Conservation (phyloP, 257 asterid species). For the Orobanche coerulescens region DNA sequence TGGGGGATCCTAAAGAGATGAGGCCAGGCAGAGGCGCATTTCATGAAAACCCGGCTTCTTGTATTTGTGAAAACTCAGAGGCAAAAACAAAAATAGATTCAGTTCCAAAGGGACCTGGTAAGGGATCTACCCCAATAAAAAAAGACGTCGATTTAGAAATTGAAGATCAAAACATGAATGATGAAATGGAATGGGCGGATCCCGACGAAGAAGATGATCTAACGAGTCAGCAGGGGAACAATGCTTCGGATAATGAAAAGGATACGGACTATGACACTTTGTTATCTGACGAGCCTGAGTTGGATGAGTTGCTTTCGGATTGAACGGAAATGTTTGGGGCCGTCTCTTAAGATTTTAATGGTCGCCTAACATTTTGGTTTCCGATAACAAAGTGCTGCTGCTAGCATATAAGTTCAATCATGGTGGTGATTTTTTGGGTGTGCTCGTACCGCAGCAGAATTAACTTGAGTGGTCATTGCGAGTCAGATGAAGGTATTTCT, state of each 20-base stretch:
- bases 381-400: constrained; percentile 7
- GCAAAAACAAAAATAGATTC: constrained; percentile 34
- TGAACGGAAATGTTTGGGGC: constrained; percentile 23
- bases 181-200: constrained; percentile 72
- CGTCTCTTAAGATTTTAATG: not conserved
- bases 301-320: constrained; percentile 82
- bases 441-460: constrained; percentile 17
- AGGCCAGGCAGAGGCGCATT: constrained; percentile 92
- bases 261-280: constrained; percentile 47
- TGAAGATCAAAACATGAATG: constrained; percentile 38
- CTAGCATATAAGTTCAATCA: constrained; percentile 15
- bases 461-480: constrained; percentile 7
- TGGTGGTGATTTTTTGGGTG: constrained; percentile 8
- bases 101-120: constrained; percentile 25
- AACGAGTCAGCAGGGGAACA: constrained; percentile 29
- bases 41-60: constrained; percentile 85
- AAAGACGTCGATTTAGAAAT: constrained; percentile 26
- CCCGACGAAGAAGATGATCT: constrained; percentile 72
- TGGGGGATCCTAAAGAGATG: constrained; percentile 93
- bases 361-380: not conserved
- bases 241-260: constrained; percentile 44
- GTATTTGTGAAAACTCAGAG: constrained; percentile 75
- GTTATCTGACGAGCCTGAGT: constrained; percentile 60
- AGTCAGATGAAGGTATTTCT: constrained; percentile 17
- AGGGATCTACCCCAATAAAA: constrained; percentile 27